phyloP scores from a whole-genome alignment of 164 flowering plant species.

The grape (Vitis vinifera) region ASM3070453v1 NC_081818.1:12853001-12853500 shows the following conservation, averaged over 20 bases:
- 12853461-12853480: slow-evolving; percentile 86
- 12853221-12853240: slow-evolving; percentile 84
- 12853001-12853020: slow-evolving; percentile 57
- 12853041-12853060: slow-evolving; percentile 67
- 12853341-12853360: not conserved
- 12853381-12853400: not conserved
- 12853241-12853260: slow-evolving; percentile 83
- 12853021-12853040: slow-evolving; percentile 89
- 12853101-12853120: not conserved
- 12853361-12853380: too few relatives aligned
- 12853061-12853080: not conserved
- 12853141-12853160: not conserved
- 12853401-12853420: not conserved
- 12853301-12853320: not conserved
- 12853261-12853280: slow-evolving; percentile 84
- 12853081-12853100: not conserved
- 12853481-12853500: slow-evolving; percentile 89
- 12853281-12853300: slow-evolving; percentile 97
- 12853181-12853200: not conserved
- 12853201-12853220: slow-evolving; percentile 65
- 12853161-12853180: not conserved
- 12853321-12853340: not conserved
- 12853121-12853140: not conserved
- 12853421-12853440: slow-evolving; percentile 51
- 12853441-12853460: slow-evolving; percentile 74